These are phyloP conservation scores for Ascomycota sp. DNA, from an alignment of 2,329 filamentous ascomycete species.

Conservation along the genomic window DNA sequence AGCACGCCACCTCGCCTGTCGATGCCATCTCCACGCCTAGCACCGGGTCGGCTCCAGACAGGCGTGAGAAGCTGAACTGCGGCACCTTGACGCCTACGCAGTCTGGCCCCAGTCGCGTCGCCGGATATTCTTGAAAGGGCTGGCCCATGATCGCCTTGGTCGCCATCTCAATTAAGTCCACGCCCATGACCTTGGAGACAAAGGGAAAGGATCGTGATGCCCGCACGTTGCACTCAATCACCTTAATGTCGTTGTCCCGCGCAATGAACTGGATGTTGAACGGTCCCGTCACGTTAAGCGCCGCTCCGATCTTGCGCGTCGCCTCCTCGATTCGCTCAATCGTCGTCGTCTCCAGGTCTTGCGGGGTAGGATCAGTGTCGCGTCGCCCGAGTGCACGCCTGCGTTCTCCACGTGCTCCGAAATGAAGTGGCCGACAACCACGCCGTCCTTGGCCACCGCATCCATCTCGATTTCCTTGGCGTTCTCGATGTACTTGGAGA, in stretches of 20 bases:
- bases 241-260: constrained; percentile 98
- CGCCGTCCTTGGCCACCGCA: constrained; percentile 77
- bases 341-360: constrained; percentile 78
- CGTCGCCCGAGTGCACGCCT: constrained; percentile 94
- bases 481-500: constrained; percentile 98
- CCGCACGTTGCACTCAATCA: constrained; percentile 96
- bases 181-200: constrained; percentile 94
- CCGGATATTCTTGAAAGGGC: constrained; percentile 66
- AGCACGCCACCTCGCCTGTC: constrained; percentile 93
- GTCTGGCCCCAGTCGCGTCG: constrained; percentile 51
- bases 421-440: constrained; percentile 85
- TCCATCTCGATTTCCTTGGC: constrained; percentile 99
- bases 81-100: constrained; percentile 95
- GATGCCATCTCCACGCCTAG: constrained; percentile 98
- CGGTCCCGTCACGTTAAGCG: constrained; percentile 86
- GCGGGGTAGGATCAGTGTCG: constrained; percentile 88
- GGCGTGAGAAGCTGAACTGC: constrained; percentile 94
- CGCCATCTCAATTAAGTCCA: constrained; percentile 95
- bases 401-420: constrained; percentile 98
- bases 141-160: constrained; percentile 88
- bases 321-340: constrained; percentile 85
- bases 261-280: constrained; percentile 99
- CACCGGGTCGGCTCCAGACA: constrained; percentile 89
- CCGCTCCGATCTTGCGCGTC: constrained; percentile 82
- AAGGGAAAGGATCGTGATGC: constrained; percentile 95